Base-by-base conservation (phyloP, 1,284 basidiomycete genomes). In the Heterobasidion irregulare region DNA sequence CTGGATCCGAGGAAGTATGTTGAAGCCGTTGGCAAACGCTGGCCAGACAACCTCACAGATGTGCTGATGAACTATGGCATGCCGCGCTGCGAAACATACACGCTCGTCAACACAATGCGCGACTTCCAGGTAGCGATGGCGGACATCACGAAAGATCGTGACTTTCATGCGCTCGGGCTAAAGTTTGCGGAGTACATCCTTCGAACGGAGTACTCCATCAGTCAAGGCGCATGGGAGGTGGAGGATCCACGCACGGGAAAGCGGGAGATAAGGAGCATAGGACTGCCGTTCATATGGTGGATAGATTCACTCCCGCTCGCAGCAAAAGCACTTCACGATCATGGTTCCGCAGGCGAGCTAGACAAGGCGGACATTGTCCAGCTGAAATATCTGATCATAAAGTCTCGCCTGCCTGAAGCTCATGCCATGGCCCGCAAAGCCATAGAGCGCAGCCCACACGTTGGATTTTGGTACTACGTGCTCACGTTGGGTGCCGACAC, bases 351-450 rank as follows among this genome's bases (percentile, higher is more conserved):
- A 0, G 59, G 59, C 2, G 76, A 82, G 56, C 60, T 63, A 12
- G 78, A 82, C 60, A 59, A 72, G 16, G 83, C 82, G 0, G 81
- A 84, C 61, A 77, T 84, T 53, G 64, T 84, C 26, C 80, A 84
- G 34, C 76, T 84, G 67, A 84, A 84, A 63, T 78, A 68, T 60
- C 61, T 66, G 52, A 75, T 84, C 63, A 74, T 78, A 65, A 70
- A 69, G 54, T 67, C 70, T 34, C 72, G 72, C 33, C 68, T 77
- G 35, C 63, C 68, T 0, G 75, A 79, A 34, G 78, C 77, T 1
- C 67, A 77, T 38, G 63, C 64, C 13, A 59, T 76, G 8, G 79
- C 77, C 1, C 69, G 72, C 53, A 70, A 71, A 38, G 72, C 70
- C 0, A 65, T 84, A 32, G 64, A 74, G 56, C 76, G 81, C 36